phyloP scores from a whole-genome alignment of 352 stramenopile genomes.

The Phytophthora nicotianae region DNA sequence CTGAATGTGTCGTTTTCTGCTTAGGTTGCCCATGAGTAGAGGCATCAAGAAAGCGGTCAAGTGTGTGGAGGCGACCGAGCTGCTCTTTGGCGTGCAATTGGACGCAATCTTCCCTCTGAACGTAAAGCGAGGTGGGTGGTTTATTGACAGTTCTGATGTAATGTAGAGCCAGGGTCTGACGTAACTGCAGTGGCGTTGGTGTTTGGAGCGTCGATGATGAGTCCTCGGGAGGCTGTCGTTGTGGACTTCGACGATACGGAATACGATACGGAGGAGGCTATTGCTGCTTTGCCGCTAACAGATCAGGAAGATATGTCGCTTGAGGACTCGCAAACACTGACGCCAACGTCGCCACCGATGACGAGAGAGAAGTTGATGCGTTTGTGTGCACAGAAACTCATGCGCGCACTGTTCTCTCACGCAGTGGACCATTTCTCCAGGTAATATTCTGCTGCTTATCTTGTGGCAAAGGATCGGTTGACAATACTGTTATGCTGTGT shows the following conservation, averaged over 20 bases:
- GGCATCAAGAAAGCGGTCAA: conserved; percentile 54
- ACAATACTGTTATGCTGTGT: not conserved
- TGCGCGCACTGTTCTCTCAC: conserved; percentile 51
- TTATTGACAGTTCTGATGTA: not conserved
- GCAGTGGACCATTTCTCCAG: conserved; percentile 43
- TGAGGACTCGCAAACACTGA: conserved; percentile 10
- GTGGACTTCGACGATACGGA: conserved; percentile 47
- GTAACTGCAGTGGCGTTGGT: conserved; percentile 54
- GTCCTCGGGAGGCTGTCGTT: conserved; percentile 55
- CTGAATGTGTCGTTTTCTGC: conserved; percentile 10
- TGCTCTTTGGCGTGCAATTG: conserved; percentile 38
- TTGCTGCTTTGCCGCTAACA: conserved; percentile 16
- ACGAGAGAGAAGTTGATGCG: conserved; percentile 40
- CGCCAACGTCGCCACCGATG: conserved; percentile 10
- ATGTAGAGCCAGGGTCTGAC: conserved; percentile 6
- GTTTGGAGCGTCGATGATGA: conserved; percentile 61
- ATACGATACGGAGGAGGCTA: not conserved
- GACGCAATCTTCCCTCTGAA: conserved; percentile 39
- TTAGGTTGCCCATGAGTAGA: conserved; percentile 36
- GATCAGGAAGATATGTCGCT: conserved; percentile 24
- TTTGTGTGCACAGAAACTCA: conserved; percentile 70
- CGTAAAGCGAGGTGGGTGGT: conserved; percentile 38
- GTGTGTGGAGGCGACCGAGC: conserved; percentile 44
- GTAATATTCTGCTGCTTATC: conserved; percentile 14
- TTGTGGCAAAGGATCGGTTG: not conserved